Evolutionary conservation across 441 rosid genomes (phyloP).

Genomic region (Mallotus japonicus): DNA sequence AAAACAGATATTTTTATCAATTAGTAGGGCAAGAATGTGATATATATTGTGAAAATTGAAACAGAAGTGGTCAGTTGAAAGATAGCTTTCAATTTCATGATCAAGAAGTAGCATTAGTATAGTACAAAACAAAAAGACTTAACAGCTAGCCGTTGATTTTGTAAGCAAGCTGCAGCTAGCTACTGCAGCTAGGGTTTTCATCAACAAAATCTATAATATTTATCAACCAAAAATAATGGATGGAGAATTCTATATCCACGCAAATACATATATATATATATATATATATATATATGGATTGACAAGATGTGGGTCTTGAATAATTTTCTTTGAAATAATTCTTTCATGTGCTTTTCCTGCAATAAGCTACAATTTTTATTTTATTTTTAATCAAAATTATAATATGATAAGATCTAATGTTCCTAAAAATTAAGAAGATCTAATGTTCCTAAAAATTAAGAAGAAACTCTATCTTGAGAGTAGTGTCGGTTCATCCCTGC

Average conservation of each 20-base stretch:
- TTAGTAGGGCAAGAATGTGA: too few species aligned
- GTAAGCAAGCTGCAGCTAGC: neutral
- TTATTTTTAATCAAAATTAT: neutral
- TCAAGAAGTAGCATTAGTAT: too few species aligned
- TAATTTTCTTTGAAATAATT: conserved; percentile 1
- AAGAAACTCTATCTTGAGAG: too few species aligned
- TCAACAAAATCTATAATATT: neutral
- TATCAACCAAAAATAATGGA: conserved; percentile 1
- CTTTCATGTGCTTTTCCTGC: conserved; percentile 23
- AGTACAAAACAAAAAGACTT: too few species aligned
- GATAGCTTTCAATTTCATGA: conserved; percentile 26
- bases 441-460: too few species aligned
- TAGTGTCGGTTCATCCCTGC: too few species aligned
- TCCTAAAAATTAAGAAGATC: too few species aligned
- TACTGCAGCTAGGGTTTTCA: neutral
- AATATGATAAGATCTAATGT: too few species aligned
- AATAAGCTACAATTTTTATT: neutral
- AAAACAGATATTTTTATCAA: too few species aligned
- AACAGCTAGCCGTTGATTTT: neutral
- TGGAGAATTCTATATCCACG: conserved; percentile 18
- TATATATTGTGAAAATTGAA: too few species aligned
- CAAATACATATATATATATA: neutral
- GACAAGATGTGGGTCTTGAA: conserved; percentile 16
- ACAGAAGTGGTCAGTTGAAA: conserved; percentile 22
- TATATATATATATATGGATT: neutral